Percentiles rank a stretch among this genome's conserved stretches.
Evolutionary conservation across 208 protist genomes (phyloP).

Genomic region (Wallacemonas rigidus): DNA sequence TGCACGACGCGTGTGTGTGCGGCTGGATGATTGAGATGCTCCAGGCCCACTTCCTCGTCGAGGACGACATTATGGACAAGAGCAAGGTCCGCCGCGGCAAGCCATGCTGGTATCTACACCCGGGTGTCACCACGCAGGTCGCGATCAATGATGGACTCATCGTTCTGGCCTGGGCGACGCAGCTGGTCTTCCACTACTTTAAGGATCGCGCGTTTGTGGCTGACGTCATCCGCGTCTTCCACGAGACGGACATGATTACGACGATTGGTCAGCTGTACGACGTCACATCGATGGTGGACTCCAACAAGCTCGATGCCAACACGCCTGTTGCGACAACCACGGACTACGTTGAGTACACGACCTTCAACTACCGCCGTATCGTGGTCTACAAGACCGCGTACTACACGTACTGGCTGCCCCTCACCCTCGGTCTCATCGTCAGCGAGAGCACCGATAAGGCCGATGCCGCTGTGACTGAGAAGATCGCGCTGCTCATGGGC

Average conservation of each 20-base stretch:
- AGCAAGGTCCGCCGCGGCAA: conserved; percentile 94
- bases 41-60: conserved; percentile 97
- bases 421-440: conserved; percentile 94
- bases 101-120: conserved; percentile 94
- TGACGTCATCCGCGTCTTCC: conserved; percentile 92
- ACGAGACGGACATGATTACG: conserved; percentile 92
- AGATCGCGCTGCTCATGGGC: conserved; percentile 94
- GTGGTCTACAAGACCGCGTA: conserved; percentile 98
- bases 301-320: conserved; percentile 84
- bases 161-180: conserved; percentile 90
- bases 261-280: conserved; percentile 97
- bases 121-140: conserved; percentile 89
- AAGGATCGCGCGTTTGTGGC: conserved; percentile 76
- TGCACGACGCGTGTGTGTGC: conserved; percentile 91
- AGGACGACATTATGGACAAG: conserved; percentile 98
- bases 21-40: conserved; percentile 95
- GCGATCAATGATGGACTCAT: conserved; percentile 98
- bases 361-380: conserved; percentile 91
- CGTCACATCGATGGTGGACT: conserved; percentile 91
- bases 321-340: conserved; percentile 60
- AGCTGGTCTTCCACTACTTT: conserved; percentile 94
- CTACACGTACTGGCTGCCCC: conserved; percentile 97
- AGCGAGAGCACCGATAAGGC: conserved; percentile 59
- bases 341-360: conserved; percentile 88
- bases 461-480: conserved; percentile 58